phyloP scores from a whole-genome alignment of 2,329 filamentous ascomycete species.

The Penicillium freii region DNA sequence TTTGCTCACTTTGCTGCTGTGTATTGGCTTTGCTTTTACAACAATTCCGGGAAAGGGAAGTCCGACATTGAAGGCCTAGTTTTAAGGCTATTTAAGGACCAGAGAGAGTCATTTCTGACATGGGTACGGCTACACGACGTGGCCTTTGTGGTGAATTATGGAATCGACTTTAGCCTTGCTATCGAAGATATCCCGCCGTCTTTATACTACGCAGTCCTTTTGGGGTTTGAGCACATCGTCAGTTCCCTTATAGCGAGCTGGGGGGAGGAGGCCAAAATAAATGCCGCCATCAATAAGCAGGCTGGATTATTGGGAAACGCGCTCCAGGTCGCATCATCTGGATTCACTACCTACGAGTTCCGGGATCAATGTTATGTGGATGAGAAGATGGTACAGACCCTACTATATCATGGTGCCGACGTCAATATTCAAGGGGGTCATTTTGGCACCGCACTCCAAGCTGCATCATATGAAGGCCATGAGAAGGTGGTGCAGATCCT shows the following conservation, averaged over 20 bases:
- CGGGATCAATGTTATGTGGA: too few relatives aligned
- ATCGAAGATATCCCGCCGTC: neutral
- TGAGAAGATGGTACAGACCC: neutral
- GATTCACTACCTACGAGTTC: too few relatives aligned
- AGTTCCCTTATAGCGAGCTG: neutral
- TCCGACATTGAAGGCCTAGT: neutral
- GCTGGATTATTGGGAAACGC: neutral
- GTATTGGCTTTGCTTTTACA: conserved; percentile 2
- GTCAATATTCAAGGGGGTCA: neutral
- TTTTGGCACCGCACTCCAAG: neutral
- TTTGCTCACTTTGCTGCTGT: neutral
- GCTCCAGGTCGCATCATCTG: neutral
- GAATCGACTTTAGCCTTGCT: neutral
- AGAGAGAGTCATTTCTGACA: neutral
- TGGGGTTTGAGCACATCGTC: conserved; percentile 1
- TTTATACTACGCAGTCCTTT: conserved; percentile 9
- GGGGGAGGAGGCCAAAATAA: neutral
- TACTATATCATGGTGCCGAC: conserved; percentile 5
- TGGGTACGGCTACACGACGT: conserved; percentile 4
- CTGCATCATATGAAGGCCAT: neutral
- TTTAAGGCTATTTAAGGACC: conserved; percentile 5
- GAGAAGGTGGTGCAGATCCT: neutral
- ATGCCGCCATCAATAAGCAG: neutral
- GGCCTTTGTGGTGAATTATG: rapidly evolving
- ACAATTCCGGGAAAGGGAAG: neutral